Percentiles rank a stretch among this genome's conserved stretches.
Evolutionary conservation across 345 rosid species (phyloP).

Genomic region (Eucalyptus globulus): DNA sequence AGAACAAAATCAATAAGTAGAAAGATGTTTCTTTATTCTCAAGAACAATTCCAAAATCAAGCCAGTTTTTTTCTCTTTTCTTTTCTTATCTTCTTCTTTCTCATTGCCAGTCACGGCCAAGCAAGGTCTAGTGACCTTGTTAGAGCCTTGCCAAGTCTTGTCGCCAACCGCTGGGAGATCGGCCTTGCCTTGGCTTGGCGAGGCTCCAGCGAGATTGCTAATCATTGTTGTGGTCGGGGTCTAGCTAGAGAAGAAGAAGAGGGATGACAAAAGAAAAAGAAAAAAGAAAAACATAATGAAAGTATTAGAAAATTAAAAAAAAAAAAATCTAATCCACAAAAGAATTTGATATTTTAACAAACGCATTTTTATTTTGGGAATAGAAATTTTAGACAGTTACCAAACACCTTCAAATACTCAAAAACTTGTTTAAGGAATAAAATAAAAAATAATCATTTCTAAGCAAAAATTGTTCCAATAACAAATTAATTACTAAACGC

Average conservation of each 20-base stretch:
- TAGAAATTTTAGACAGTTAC: fast-evolving
- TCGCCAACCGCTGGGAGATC: fast-evolving
- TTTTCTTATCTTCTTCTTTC: too few relatives aligned
- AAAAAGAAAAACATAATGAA: too few relatives aligned
- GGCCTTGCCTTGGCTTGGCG: fast-evolving
- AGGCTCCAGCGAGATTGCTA: fast-evolving
- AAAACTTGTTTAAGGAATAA: too few relatives aligned
- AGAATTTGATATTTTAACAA: too few relatives aligned
- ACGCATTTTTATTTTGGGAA: fast-evolving
- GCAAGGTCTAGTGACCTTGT: fast-evolving
- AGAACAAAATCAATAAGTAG: too few relatives aligned
- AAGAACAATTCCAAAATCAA: too few relatives aligned
- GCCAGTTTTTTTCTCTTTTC: fast-evolving
- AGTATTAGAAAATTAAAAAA: too few relatives aligned
- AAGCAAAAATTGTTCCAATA: fast-evolving
- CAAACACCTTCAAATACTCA: fast-evolving
- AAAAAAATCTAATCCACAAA: fast-evolving
- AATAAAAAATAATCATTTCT: too few relatives aligned
- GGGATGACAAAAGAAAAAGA: too few relatives aligned
- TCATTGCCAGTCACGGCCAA: fast-evolving
- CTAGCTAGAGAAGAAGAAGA: too few relatives aligned
- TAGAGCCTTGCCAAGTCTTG: fast-evolving
- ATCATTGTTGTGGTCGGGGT: fast-evolving
- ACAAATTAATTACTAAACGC: fast-evolving
- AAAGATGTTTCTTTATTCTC: too few relatives aligned